Conservation (phyloP, 768 basidiomycete genomes). For the Podaxis mareebaensis region DNA sequence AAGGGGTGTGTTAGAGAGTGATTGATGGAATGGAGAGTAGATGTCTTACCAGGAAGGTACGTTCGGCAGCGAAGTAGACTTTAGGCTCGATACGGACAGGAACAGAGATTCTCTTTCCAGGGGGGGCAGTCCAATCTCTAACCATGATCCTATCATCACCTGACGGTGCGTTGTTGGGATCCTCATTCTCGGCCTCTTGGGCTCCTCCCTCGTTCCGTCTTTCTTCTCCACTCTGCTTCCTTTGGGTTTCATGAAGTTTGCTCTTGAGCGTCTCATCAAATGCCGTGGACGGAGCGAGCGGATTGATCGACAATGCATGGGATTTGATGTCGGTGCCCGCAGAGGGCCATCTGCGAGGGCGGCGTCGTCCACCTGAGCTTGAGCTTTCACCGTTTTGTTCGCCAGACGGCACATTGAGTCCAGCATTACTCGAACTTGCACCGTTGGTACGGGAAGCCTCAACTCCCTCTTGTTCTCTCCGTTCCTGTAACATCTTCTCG, state of each 20-base stretch:
- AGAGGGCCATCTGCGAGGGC: constrained; percentile 24
- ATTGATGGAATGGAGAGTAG: constrained; percentile 1
- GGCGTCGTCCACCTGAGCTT: constrained; percentile 31
- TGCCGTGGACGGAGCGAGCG: constrained; percentile 76
- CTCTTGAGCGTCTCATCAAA: constrained; percentile 86
- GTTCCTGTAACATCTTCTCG: constrained; percentile 72
- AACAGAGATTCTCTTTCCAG: constrained; percentile 87
- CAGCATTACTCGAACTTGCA: constrained; percentile 20
- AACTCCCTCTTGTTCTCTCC: constrained; percentile 32
- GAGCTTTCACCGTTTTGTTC: constrained; percentile 20
- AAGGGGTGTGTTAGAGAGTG: constrained; percentile 7
- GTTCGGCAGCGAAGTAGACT: constrained; percentile 94
- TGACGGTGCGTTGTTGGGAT: constrained; percentile 30
- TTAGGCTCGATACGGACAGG: constrained; percentile 98
- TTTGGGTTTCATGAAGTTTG: constrained; percentile 47
- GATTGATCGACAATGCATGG: constrained; percentile 69
- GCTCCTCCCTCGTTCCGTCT: constrained; percentile 21
- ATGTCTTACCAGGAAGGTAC: constrained; percentile 84
- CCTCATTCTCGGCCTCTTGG: constrained; percentile 35
- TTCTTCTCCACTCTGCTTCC: constrained; percentile 27
- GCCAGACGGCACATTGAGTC: constrained; percentile 19
- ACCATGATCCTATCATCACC: constrained; percentile 58
- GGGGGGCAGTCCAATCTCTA: constrained; percentile 74
- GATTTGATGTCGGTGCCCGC: constrained; percentile 28
- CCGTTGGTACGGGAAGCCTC: constrained; percentile 24